Percentiles rank a stretch among this genome's conserved stretches.
phyloP scores from a whole-genome alignment of 1,284 basidiomycete species.

The Microbotryomycetes sp. region DNA sequence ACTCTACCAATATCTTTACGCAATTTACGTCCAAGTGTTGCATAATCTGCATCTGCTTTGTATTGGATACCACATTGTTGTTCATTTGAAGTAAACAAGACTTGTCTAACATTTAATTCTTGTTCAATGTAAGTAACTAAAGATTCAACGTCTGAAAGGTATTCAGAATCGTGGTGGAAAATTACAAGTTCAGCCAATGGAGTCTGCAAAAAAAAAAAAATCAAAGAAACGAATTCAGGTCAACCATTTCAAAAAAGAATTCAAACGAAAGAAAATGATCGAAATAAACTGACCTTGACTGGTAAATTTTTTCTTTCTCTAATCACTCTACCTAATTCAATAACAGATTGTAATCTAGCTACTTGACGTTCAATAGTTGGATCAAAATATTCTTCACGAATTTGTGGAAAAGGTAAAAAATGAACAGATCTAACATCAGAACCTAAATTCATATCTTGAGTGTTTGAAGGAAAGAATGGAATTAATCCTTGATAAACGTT shows the following conservation, averaged over 20 bases:
- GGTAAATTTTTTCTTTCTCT: conserved; percentile 83
- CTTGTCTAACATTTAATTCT: conserved; percentile 89
- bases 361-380: conserved; percentile 93
- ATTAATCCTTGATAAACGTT: conserved; percentile 90
- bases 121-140: conserved; percentile 85
- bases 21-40: conserved; percentile 86
- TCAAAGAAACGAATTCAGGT: neutral
- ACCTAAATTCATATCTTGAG: conserved; percentile 50
- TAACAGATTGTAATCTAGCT: conserved; percentile 87
- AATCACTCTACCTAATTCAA: conserved; percentile 83
- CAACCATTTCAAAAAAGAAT: neutral
- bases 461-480: conserved; percentile 62
- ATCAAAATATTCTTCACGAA: conserved; percentile 94
- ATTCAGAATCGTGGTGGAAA: conserved; percentile 83
- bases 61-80: conserved; percentile 79
- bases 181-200: conserved; percentile 89
- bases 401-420: conserved; percentile 88
- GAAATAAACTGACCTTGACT: conserved; percentile 63
- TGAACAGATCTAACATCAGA: conserved; percentile 85
- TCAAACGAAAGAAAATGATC: neutral
- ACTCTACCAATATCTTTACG: conserved; percentile 89
- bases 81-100: conserved; percentile 87
- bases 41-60: conserved; percentile 89
- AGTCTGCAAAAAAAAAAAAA: conserved; percentile 52
- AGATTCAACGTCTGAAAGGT: conserved; percentile 77